Evolutionary conservation across 129 eudicot species (phyloP).

Genomic region (Flaveria robusta): DNA sequence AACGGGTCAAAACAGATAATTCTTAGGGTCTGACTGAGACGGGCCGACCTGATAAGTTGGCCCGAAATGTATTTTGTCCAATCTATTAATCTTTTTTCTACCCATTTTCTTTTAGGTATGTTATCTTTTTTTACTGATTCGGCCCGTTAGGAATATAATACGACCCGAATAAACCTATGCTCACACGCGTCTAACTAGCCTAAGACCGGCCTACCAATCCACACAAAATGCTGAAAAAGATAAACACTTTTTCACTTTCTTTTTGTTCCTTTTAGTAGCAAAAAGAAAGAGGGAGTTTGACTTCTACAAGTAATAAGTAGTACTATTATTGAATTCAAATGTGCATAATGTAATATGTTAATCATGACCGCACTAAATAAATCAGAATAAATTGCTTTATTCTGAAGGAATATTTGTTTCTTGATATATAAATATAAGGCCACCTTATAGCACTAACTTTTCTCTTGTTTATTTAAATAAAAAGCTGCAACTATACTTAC

Average conservation of each 20-base stretch:
- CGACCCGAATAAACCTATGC: background rate
- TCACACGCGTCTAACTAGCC: constrained; percentile 17
- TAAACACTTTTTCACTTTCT: constrained; percentile 36
- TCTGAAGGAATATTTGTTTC: constrained; percentile 34
- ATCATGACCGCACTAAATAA: constrained; percentile 48
- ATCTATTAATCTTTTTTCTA: background rate
- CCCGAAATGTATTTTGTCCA: background rate
- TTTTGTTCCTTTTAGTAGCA: constrained; percentile 34
- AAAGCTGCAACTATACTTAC: constrained; percentile 37
- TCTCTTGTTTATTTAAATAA: constrained; percentile 30
- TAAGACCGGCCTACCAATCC: constrained; percentile 35
- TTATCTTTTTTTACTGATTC: background rate
- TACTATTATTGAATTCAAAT: constrained; percentile 40
- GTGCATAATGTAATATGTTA: constrained; percentile 37
- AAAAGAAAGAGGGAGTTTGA: constrained; percentile 41
- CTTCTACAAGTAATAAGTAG: constrained; percentile 43
- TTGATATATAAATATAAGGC: constrained; percentile 32
- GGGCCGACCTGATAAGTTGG: background rate
- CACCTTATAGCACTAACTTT: constrained; percentile 38
- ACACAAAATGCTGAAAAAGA: constrained; percentile 42
- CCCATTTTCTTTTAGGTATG: background rate
- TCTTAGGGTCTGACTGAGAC: background rate
- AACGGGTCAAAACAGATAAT: background rate
- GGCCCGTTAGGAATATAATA: background rate
- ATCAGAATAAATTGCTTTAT: constrained; percentile 35